Base-by-base conservation (phyloP, 768 basidiomycete species). In the Clavulina sp. region DNA sequence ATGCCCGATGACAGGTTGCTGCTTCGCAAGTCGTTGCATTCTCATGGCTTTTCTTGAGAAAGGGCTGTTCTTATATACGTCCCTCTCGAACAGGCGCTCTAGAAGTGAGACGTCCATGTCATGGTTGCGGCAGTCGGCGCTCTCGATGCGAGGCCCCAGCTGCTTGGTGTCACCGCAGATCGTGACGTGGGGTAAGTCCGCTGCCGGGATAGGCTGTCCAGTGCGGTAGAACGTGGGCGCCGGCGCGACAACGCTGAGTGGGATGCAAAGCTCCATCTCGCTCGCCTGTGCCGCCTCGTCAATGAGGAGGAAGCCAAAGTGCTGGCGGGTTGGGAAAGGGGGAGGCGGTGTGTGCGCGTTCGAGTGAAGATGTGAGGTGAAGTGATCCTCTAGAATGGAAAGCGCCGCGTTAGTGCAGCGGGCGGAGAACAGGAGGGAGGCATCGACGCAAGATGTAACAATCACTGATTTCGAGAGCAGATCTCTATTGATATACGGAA, bases 101-200 rank as follows among this genome's bases (percentile, higher is more conserved):
- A 83, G 60, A 53, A 75, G 81, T 55, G 79, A 81, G 19, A 58
- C 68, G 54, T 74, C 74, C 3, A 83, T 61, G 0, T 76, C 78
- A 3, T 83, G 64, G 30, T 68, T 66, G n/a, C 70, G 66, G 1
- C 80, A 80, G 34, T 79, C 66, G 2, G 56, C 56, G 0, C 79
- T 81, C 1, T 74, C 69, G 48, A 83, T 73, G 52, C 81, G 75
- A 0, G 81, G 81, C 0, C 81, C 79, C 6, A 83, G 68, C 57
- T 83, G 81, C 62, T 78, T 79, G 0, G 75, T 79, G 57, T 84
- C 81, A 0, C 81, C 81, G 1, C 77, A 74, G 0, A 84, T 66
- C 2, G 83, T 61, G 23, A 83, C 62, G 47, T 75, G 77, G 0
- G 80, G 43, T 13, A 13, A 9, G 24, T 9, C 13, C 13, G 24